phyloP scores from a whole-genome alignment of 768 basidiomycete genomes.

The Boletus tomentosulus region DNA sequence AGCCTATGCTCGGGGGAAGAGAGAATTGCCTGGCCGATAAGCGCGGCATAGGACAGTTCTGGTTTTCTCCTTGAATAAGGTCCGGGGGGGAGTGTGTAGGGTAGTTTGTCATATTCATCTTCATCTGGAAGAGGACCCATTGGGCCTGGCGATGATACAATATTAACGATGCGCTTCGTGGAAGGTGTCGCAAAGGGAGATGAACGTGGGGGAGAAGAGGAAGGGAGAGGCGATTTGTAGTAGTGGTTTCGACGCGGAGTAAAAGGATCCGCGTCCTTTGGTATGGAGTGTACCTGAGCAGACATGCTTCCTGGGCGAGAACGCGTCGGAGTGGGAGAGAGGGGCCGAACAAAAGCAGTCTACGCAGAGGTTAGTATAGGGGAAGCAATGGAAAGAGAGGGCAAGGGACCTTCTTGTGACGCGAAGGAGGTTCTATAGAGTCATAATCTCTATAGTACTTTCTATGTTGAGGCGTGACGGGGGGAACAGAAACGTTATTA shows the following conservation, averaged over 20 bases:
- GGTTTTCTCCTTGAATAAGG: conserved; percentile 82
- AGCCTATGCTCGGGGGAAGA: conserved; percentile 80
- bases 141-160: conserved; percentile 83
- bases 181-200: conserved; percentile 65
- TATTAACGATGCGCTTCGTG: conserved; percentile 53
- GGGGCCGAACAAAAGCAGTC: conserved; percentile 33
- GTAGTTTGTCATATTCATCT: conserved; percentile 61
- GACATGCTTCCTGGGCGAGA: conserved; percentile 32
- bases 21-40: conserved; percentile 92
- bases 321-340: conserved; percentile 44
- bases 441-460: conserved; percentile 54
- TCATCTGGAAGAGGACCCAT: conserved; percentile 64
- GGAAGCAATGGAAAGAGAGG: not conserved
- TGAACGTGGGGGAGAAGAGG: conserved; percentile 55
- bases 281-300: conserved; percentile 22
- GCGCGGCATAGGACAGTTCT: conserved; percentile 86
- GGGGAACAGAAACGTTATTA: conserved; percentile 27
- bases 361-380: conserved; percentile 5
- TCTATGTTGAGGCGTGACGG: conserved; percentile 55
- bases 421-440: conserved; percentile 29
- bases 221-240: conserved; percentile 48
- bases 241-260: conserved; percentile 47
- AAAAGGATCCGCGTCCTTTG: conserved; percentile 39
- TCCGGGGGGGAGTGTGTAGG: conserved; percentile 77
- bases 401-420: conserved; percentile 26